Evolutionary conservation across 2,329 filamentous ascomycete species (phyloP).

Genomic region (Cladosporium halotolerans): DNA sequence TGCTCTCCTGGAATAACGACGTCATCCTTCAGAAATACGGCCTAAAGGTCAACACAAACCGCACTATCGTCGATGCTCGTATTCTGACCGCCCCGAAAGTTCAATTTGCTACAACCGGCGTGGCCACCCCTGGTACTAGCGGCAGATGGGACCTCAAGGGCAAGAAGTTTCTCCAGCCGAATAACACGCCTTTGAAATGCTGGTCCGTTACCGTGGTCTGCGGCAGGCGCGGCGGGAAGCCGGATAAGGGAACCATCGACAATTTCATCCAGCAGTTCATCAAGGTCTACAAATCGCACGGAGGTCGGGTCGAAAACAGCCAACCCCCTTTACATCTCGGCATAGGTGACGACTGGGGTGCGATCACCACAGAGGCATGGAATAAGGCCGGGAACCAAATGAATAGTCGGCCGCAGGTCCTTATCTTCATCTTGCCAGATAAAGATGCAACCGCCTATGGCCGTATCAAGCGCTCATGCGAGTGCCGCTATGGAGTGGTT

Average conservation of each 20-base stretch:
- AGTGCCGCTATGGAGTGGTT: slow-evolving; percentile 76
- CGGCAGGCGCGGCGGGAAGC: slow-evolving; percentile 43
- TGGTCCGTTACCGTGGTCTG: slow-evolving; percentile 72
- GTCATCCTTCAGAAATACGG: slow-evolving; percentile 67
- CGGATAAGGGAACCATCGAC: slow-evolving; percentile 40
- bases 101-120: slow-evolving; percentile 50
- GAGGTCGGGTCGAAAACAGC: slow-evolving; percentile 48
- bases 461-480: slow-evolving; percentile 80
- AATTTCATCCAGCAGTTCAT: slow-evolving; percentile 57
- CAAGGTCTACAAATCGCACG: slow-evolving; percentile 55
- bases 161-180: slow-evolving; percentile 67
- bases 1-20: slow-evolving; percentile 64
- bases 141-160: slow-evolving; percentile 86
- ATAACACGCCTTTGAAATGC: slow-evolving; percentile 51
- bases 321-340: slow-evolving; percentile 40
- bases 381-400: slow-evolving; percentile 49
- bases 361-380: slow-evolving; percentile 41
- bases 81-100: slow-evolving; percentile 67
- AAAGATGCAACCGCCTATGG: slow-evolving; percentile 70
- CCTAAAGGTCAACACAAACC: slow-evolving; percentile 58
- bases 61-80: slow-evolving; percentile 60
- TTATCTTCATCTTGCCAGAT: slow-evolving; percentile 71
- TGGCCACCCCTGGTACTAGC: slow-evolving; percentile 53
- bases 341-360: slow-evolving; percentile 23
- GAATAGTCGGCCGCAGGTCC: slow-evolving; percentile 60